A percentile compares a stretch with the other conserved stretches of the same genome.
Conservation (phyloP, 805 yeast genomes). For the Isabelozyma gotoi region DNA sequence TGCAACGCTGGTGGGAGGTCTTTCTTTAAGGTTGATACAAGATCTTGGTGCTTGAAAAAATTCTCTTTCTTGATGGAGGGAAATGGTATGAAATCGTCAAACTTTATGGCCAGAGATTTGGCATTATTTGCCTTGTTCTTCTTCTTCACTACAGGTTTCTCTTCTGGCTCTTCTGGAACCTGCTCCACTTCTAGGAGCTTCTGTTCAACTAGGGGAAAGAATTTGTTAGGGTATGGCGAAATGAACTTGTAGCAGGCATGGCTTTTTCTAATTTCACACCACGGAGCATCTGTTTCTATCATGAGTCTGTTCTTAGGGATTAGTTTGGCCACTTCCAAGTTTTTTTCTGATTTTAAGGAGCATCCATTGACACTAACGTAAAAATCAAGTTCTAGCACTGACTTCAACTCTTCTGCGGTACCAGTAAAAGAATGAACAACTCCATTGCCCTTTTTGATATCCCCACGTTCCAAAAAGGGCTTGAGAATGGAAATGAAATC, state of each 20-base stretch:
- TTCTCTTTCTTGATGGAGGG: slow-evolving; percentile 67
- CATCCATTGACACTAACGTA: slow-evolving; percentile 91
- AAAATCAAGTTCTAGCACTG: slow-evolving; percentile 57
- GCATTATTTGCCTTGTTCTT: slow-evolving; percentile 9
- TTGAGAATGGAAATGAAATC: slow-evolving; percentile 68
- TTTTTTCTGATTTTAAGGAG: slow-evolving; percentile 77
- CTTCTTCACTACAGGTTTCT: not conserved
- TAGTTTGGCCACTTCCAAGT: slow-evolving; percentile 58
- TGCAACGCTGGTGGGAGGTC: slow-evolving; percentile 12
- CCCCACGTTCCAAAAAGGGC: slow-evolving; percentile 56
- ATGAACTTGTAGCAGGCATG: slow-evolving; percentile 71
- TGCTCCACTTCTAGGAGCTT: no score
- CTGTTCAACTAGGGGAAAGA: slow-evolving; percentile 41
- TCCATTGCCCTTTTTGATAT: slow-evolving; percentile 51
- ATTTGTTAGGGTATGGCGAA: slow-evolving; percentile 53
- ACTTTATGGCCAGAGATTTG: slow-evolving; percentile 24
- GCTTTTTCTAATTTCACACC: slow-evolving; percentile 91
- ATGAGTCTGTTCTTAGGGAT: slow-evolving; percentile 73
- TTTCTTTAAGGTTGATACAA: slow-evolving; percentile 10
- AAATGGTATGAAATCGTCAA: slow-evolving; percentile 58
- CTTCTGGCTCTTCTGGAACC: slow-evolving; percentile 10
- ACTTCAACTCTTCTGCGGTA: slow-evolving; percentile 57
- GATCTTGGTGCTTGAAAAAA: slow-evolving; percentile 31
- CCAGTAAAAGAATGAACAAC: slow-evolving; percentile 98
- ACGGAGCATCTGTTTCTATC: slow-evolving; percentile 96